Evolutionary conservation across 306 rosid species (phyloP), one percentile per base, ranked within the genome.

Genomic region (Delonix regia): DNA sequence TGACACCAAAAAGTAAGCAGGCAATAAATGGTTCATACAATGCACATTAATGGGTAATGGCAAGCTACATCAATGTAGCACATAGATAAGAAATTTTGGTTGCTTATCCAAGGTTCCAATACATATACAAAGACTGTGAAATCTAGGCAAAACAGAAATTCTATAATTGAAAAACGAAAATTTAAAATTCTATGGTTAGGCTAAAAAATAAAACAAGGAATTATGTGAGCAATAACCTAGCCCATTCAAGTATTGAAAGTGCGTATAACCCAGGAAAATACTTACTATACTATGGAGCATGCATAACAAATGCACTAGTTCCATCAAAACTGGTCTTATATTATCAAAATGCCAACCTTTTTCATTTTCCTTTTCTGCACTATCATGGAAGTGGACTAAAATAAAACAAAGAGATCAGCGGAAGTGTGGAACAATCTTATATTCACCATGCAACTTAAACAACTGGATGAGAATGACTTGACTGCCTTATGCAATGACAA

Each of bases 1-100:
- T 53, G 74, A 42, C 9, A 73, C 38, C 69, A 67, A 60, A 79
- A 51, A 7, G 62, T 34, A 74, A 73, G 45, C 45, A 76, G 48
- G 59, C 7, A 66, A 82, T 19, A 30, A 33, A 49, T 75, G 56
- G 4, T 38, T 36, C 27, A 79, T 19, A 38, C 24, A 62, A 69
- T 55, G 36, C 10, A 28, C 21, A 63, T 24, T 5, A 60, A 63
- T 6, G 15, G 27, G 36, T 45, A 51, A 6, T 51, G 22, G 24
- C 57, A 51, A 2, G 59, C 30, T 8, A 11, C 52, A 64, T 52
- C 69, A 19, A 69, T 47, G 33, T 14, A 36, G 44, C 19, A 73
- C 9, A 34, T 7, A 38, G 44, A 75, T 21, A 75, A 30, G 51
- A 16, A 5, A 41, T n/a, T 18, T 47, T 48, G 2, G 44, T 59